A percentile compares a stretch with the other conserved stretches of the same genome.
Conservation (phyloP, 2,329 filamentous ascomycete species). For the Talaromyces amestolkiae region DNA sequence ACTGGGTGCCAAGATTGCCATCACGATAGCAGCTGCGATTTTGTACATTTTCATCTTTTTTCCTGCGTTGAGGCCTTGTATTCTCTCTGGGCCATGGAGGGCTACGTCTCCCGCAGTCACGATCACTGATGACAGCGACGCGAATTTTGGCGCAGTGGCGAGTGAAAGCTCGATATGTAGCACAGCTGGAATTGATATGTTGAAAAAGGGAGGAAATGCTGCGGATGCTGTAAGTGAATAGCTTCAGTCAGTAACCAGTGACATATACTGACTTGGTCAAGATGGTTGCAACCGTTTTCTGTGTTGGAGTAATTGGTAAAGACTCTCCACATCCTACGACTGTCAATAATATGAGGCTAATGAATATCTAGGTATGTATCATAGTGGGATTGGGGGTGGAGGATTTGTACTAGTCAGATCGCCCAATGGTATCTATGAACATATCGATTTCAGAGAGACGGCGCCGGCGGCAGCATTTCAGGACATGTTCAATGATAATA, state of each 20-base stretch:
- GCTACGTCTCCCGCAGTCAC: not conserved
- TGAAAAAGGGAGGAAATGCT: constrained; percentile 66
- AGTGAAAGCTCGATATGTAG: constrained; percentile 70
- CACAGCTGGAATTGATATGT: constrained; percentile 62
- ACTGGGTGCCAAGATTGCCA: not conserved
- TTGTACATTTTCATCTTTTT: constrained; percentile 8
- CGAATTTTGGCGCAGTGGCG: constrained; percentile 61
- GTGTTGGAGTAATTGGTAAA: constrained; percentile 67
- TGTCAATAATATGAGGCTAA: not conserved
- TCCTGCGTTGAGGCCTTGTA: not conserved
- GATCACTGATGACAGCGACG: not conserved
- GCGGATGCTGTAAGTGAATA: constrained; percentile 60
- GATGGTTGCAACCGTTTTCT: constrained; percentile 71
- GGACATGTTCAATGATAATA: constrained; percentile 79
- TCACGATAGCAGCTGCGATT: constrained; percentile 1
- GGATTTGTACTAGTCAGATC: constrained; percentile 83
- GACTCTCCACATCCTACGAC: not conserved
- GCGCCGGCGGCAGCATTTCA: constrained; percentile 77
- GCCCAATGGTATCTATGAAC: constrained; percentile 72
- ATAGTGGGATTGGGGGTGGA: constrained; percentile 79
- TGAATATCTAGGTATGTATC: constrained; percentile 60
- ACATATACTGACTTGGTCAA: constrained; percentile 23
- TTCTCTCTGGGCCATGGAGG: not conserved
- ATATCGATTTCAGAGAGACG: constrained; percentile 85
- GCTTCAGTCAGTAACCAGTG: too few relatives aligned